Base-by-base conservation (phyloP, 2,329 filamentous ascomycete genomes). In the Leptographium galeiforme region DNA sequence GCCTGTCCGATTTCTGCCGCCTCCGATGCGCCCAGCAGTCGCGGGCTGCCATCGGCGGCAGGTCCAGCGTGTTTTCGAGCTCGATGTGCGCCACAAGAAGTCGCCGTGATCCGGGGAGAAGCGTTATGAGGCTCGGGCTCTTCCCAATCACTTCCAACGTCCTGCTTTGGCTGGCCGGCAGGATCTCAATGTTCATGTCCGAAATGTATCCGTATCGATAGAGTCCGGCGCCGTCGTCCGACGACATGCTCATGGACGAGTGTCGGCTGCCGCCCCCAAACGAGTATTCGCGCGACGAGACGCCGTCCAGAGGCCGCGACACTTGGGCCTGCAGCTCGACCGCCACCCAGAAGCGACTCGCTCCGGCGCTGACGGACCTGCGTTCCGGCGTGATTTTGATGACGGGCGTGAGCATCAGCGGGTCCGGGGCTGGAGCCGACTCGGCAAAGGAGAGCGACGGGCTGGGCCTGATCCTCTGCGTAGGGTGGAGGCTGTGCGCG, bases 61-160 rank as follows among this genome's bases (percentile, higher is more conserved):
- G 41, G 10, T 57, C 53, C 44, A 65, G 49, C 16, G 46, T 33
- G 6, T 61, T 57, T 47, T 66, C 59, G 12, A 76, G 63, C 6
- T 63, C 62, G 5, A 78, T 58, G 46, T 76, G 71, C 13, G 69
- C 74, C n/a, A 81, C 62, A 33, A 78, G 60, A 2, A 81, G 66
- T 11, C 74, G 58, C 13, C 66, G 72, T 18, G 73, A 73, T 12
- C 71, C 72, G 0, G 68, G 61, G 40, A 63, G 55, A 11, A 66
- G 52, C 1, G 59, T 64, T 16, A 64, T 68, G 3, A 70, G 68
- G 51, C 68, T 70, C 5, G 66, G 56, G 44, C 70, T 67, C n/a
- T 72, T 66, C 40, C 72, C 68, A 43, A 79, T 62, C 0, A 78
- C 64, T 50, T 77, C 70, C 12, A 75, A 48, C 36, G 79, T 62